phyloP scores from a whole-genome alignment of 2,329 filamentous ascomycete species.

The Fusarium algeriense region DNA sequence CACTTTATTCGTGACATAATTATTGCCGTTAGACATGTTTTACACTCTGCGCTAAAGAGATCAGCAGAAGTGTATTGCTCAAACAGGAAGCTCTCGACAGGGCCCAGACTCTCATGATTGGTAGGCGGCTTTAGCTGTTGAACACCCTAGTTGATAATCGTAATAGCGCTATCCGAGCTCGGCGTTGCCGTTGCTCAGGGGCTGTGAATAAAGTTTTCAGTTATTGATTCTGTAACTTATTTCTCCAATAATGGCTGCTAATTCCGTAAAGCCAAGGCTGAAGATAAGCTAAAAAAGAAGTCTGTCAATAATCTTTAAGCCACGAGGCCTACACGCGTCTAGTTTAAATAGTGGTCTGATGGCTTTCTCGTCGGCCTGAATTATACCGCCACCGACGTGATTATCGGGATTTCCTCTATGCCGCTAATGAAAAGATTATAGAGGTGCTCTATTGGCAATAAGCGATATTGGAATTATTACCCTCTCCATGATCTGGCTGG shows the following conservation, averaged over 20 bases:
- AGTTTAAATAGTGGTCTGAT: neutral
- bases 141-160: neutral
- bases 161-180: neutral
- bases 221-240: neutral
- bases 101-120: neutral
- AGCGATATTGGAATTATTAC: neutral
- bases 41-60: neutral
- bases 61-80: neutral
- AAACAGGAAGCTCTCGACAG: neutral
- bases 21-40: neutral
- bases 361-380: neutral
- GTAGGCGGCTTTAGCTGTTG: neutral
- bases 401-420: accelerated
- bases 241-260: neutral
- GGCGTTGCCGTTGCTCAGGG: neutral
- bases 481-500: too few species aligned
- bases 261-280: neutral
- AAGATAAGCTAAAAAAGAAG: neutral
- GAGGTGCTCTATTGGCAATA: accelerated
- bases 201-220: neutral
- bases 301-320: neutral
- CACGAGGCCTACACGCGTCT: neutral
- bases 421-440: too few species aligned
- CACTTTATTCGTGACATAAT: neutral
- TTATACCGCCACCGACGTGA: neutral